Evolutionary conservation across 345 rosid species (phyloP), one percentile per base, ranked within the genome.

Genomic region (Corchorus olitorius): DNA sequence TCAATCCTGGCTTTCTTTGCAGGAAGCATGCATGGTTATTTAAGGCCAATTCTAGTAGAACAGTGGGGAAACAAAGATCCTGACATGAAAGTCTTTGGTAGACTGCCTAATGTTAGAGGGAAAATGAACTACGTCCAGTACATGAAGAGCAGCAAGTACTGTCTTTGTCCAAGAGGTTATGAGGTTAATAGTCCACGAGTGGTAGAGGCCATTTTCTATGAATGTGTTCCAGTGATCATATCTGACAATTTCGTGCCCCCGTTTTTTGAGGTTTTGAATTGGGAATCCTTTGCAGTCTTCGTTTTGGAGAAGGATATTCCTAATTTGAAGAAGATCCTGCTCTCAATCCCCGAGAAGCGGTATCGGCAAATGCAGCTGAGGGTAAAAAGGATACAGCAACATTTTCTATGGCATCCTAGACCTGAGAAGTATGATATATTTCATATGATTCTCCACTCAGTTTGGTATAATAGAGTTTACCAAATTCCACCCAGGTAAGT

Each of bases 151-250:
- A 93, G 96, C 90, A 95, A 90, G 84, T 95, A 95, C 77, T 95
- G 99, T 77, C 89, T 95, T 39, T 95, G 99, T 68, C 92, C 99
- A 5, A 91, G 87, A 85, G 99, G 99, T 56, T 92, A 87, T 13
- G 99, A 93, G 86, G 99, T 91, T 49, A 93, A 95, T 70, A 93
- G 99, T 77, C 99, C 99, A 35, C 80, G 99, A 60, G 93, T 95
- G 6, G 99, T 91, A 75, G 99, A 95, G 84, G 94, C 99, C 46
- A 76, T 95, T 72, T 89, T 93, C 82, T 89, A 84, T 1, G 98
- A 90, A 71, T 95, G 99, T 65, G 94, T 95, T 72, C 99, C 99
- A 0, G 98, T 95, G 61, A 91, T 95, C 67, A 91, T 95, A 82
- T 95, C 99, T 0, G 97, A 95, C 86, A 92, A 95, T 80, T 95